A percentile compares a stretch with the other conserved stretches of the same genome.
Evolutionary conservation across 176 grass and related monocot species (phyloP).

Genomic region (Triticum urartu): DNA sequence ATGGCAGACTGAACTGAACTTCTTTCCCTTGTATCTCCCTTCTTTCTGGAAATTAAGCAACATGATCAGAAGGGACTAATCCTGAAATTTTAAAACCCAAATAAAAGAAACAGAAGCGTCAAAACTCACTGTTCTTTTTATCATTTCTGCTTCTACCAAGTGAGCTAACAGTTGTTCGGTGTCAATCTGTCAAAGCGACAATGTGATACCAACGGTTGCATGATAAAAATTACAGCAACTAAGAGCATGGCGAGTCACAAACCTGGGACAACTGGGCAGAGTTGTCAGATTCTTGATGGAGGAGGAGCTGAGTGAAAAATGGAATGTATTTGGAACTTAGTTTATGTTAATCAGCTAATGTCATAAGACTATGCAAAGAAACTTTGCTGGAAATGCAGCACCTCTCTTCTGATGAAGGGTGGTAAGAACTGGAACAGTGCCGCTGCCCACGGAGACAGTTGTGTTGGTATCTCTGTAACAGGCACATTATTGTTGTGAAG

Average conservation of each 20-base stretch:
- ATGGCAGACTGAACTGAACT: conserved; percentile 72
- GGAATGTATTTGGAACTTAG: background rate
- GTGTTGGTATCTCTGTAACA: conserved; percentile 45
- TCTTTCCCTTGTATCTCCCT: conserved; percentile 68
- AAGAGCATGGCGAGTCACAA: conserved; percentile 3
- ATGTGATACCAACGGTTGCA: background rate
- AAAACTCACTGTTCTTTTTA: conserved; percentile 55
- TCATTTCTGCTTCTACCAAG: conserved; percentile 70
- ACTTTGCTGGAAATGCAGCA: conserved; percentile 15
- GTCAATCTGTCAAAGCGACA: conserved; percentile 52
- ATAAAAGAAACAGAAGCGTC: background rate
- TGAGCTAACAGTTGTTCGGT: conserved; percentile 72
- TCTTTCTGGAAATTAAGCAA: conserved; percentile 48
- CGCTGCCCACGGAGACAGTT: conserved; percentile 67
- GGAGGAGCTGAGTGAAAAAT: conserved; percentile 53
- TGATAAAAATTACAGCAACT: background rate
- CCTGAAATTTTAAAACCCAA: background rate
- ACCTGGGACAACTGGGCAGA: conserved; percentile 80
- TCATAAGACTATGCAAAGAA: background rate
- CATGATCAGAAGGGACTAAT: background rate
- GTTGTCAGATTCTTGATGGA: conserved; percentile 74
- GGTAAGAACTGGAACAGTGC: conserved; percentile 67
- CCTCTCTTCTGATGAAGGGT: conserved; percentile 72
- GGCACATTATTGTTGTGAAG: conserved; percentile 65
- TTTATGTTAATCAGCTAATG: background rate